phyloP scores from a whole-genome alignment of 495 filamentous ascomycete species.

The Penicillium cosmopolitanum region DNA sequence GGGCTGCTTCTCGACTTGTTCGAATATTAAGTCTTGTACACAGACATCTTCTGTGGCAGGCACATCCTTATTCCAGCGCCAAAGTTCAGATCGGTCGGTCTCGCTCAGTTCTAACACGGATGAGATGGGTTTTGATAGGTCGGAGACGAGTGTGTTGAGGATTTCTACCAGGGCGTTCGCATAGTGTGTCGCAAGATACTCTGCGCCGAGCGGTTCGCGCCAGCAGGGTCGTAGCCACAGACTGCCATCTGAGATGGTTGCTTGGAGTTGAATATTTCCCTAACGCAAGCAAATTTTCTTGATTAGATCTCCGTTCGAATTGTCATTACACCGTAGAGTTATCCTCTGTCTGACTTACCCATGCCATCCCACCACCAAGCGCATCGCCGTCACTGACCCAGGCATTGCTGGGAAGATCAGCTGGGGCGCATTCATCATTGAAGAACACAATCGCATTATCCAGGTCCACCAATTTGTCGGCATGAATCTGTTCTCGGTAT shows the following conservation, averaged over 20 bases:
- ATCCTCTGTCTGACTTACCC: background rate
- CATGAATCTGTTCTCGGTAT: constrained; percentile 9
- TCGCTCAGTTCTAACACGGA: constrained; percentile 28
- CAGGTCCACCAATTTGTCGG: background rate
- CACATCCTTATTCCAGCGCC: constrained; percentile 38
- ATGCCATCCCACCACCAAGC: constrained; percentile 16
- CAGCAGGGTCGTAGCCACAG: constrained; percentile 16
- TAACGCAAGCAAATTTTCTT: background rate
- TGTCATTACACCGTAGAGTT: background rate
- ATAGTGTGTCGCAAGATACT: constrained; percentile 16
- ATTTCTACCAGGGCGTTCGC: constrained; percentile 32
- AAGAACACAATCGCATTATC: constrained; percentile 12
- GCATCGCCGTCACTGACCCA: constrained; percentile 18
- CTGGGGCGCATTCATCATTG: constrained; percentile 14
- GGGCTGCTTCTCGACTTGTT: constrained; percentile 37
- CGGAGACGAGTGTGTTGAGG: constrained; percentile 31
- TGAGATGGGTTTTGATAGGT: constrained; percentile 26
- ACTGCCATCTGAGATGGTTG: constrained; percentile 13
- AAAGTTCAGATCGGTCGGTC: constrained; percentile 36
- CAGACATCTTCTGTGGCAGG: constrained; percentile 40
- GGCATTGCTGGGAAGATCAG: constrained; percentile 13
- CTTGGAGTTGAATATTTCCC: constrained; percentile 18
- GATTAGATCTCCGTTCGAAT: background rate
- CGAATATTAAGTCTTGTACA: constrained; percentile 50
- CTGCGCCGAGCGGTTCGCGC: constrained; percentile 15